Evolutionary conservation across 768 basidiomycete genomes (phyloP).

Genomic region (Suillus cothurnatus): DNA sequence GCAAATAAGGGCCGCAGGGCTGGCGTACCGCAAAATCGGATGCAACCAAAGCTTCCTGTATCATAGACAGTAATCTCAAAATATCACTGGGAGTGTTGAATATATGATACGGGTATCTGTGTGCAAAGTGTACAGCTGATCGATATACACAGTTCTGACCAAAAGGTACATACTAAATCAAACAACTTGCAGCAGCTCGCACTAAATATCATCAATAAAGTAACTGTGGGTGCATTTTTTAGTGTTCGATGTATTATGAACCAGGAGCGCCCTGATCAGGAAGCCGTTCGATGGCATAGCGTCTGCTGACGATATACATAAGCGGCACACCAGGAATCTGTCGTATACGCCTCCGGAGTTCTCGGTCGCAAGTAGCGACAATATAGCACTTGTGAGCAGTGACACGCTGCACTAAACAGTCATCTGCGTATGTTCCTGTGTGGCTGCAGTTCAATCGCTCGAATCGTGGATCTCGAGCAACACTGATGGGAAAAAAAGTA

Average conservation of each 20-base stretch:
- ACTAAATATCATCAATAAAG: not conserved
- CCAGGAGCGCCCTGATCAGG: conserved; percentile 91
- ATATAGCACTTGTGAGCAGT: conserved; percentile 95
- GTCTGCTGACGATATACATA: conserved; percentile 93
- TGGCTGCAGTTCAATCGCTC: conserved; percentile 93
- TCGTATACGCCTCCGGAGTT: conserved; percentile 87
- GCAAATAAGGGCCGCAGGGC: not conserved
- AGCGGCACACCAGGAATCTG: conserved; percentile 92
- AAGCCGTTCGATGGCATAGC: conserved; percentile 93
- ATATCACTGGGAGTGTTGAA: not conserved
- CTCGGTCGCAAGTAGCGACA: conserved; percentile 97
- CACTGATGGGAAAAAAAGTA: conserved; percentile 48
- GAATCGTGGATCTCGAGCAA: conserved; percentile 96
- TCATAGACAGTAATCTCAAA: not conserved
- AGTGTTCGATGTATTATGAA: conserved; percentile 31
- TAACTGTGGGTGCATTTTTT: not conserved
- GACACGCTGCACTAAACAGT: conserved; percentile 96
- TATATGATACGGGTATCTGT: not conserved
- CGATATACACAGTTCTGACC: not conserved
- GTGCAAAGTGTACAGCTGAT: not conserved
- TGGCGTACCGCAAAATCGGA: not conserved
- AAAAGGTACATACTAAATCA: not conserved
- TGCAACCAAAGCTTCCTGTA: not conserved
- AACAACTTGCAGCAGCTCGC: not conserved
- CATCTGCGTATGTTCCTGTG: conserved; percentile 97